Evolutionary conservation across 306 rosid species (phyloP).

Genomic region (Sechiopsis laciniata): DNA sequence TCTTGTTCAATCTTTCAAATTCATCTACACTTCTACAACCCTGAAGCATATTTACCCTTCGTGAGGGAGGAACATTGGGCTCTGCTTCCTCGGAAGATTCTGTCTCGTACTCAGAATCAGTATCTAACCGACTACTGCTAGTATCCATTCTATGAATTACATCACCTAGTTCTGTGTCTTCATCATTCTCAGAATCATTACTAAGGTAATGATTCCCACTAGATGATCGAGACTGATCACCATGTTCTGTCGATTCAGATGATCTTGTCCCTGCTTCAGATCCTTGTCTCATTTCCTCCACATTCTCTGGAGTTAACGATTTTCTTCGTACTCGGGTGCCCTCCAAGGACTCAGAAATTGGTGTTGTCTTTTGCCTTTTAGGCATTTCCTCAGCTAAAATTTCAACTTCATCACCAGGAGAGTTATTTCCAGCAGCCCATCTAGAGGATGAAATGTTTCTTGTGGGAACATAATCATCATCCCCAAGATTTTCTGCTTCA

Average conservation of each 20-base stretch:
- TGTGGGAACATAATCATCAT: constrained; percentile 68
- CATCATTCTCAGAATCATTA: constrained; percentile 53
- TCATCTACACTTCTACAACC: constrained; percentile 99
- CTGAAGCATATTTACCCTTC: constrained; percentile 88
- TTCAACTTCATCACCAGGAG: constrained; percentile 84
- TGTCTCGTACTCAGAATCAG: constrained; percentile 60
- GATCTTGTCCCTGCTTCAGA: constrained; percentile 55
- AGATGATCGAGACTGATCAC: constrained; percentile 39
- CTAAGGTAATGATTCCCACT: constrained; percentile 56
- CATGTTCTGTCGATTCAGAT: constrained; percentile 62
- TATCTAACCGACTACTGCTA: constrained; percentile 45
- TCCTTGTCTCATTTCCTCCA: constrained; percentile 55
- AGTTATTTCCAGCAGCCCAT: constrained; percentile 85
- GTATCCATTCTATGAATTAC: constrained; percentile 41
- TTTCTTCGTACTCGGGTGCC: constrained; percentile 36
- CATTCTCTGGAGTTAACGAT: constrained; percentile 57
- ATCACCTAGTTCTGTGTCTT: constrained; percentile 56
- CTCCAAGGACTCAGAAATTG: constrained; percentile 38
- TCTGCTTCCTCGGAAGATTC: constrained; percentile 48
- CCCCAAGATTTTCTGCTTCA: constrained; percentile 49
- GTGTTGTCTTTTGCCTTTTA: constrained; percentile 48
- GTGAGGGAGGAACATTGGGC: constrained; percentile 53
- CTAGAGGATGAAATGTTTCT: constrained; percentile 82
- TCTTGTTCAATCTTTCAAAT: constrained; percentile 95
- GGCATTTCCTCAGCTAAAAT: constrained; percentile 54